Evolutionary conservation across 2,329 filamentous ascomycete species (phyloP).

Genomic region (Penicillium paneum): DNA sequence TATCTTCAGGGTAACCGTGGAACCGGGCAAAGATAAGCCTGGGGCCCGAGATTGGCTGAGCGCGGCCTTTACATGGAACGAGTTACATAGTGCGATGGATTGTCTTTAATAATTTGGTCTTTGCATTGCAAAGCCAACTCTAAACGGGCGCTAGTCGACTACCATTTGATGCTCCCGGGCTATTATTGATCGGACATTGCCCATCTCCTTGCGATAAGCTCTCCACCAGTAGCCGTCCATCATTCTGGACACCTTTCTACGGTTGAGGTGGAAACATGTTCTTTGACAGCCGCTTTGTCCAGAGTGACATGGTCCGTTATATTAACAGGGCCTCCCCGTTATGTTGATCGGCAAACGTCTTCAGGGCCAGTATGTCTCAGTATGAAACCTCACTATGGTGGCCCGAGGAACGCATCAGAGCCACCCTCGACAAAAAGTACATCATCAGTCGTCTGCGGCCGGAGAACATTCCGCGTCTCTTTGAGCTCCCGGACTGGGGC

Average conservation of each 20-base stretch:
- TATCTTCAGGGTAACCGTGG: background rate
- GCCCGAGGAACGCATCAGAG: slow-evolving; percentile 46
- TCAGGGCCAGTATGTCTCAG: slow-evolving; percentile 12
- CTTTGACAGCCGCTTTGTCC: background rate
- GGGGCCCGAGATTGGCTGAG: slow-evolving; percentile 2
- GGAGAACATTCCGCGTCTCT: slow-evolving; percentile 37
- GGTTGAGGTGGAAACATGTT: background rate
- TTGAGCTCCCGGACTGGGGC: slow-evolving; percentile 42
- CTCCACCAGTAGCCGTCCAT: background rate
- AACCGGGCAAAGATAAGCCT: slow-evolving; percentile 2
- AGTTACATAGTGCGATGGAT: background rate
- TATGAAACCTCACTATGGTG: slow-evolving; percentile 41
- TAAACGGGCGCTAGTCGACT: background rate
- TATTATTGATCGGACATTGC: background rate
- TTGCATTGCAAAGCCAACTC: background rate
- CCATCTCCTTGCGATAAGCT: slow-evolving; percentile 5
- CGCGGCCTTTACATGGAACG: background rate
- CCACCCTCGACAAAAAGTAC: slow-evolving; percentile 43
- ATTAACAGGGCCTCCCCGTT: background rate
- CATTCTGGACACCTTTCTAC: background rate
- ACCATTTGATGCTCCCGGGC: background rate
- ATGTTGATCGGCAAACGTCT: background rate
- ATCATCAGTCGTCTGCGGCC: slow-evolving; percentile 37
- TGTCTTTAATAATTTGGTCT: background rate
- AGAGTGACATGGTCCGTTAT: background rate